Evolutionary conservation across 352 stramenopile species (phyloP), one percentile per base, ranked within the genome.

Genomic region (Globisporangium splendens): DNA sequence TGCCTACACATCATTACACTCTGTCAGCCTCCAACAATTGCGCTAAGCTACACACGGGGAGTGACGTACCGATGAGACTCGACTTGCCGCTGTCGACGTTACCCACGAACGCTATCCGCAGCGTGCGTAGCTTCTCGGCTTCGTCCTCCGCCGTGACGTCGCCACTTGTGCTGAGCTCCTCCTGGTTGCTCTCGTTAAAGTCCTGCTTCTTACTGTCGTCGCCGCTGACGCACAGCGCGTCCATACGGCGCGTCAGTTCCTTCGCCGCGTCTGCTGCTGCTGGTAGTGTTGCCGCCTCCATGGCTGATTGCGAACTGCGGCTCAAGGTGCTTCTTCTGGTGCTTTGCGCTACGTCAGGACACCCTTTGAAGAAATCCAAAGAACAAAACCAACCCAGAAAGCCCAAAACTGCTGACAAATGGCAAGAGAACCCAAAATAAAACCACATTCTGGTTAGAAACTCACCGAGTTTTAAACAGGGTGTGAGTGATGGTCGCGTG

Each of bases 81-180:
- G 88, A 97, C 76, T 98, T 98, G 65, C 93, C 92, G 60, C 82
- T 93, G 72, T 97, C 89, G 31, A 97, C 90, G 62, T 97, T 97
- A 41, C 90, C 90, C 43, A 97, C 90, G 44, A 96, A 95, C 24
- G 89, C 89, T 48, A 96, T 73, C 2, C 88, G 82, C 46, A 97
- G 61, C 48, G 85, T 95, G 18, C 83, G 83, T 58, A 91, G 63
- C 54, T 89, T 78, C 47, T 82, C 63, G 12, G 62, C 60, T 0
- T 46, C 46, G 51, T 70, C 69, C 8, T 50, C 41, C 22, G 39
- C 46, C 21, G 33, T 14, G 10, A 49, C 60, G 3, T 56, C 50
- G 6, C 24, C 24, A 5, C 5, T 31, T 5, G 24, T 5, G 28
- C 28, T 10, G 3, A 35, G 28, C 28, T 35, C 5, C 28, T 35